Evolutionary conservation across 2,329 filamentous ascomycete genomes (phyloP).

Genomic region (Colletotrichum simmondsii): DNA sequence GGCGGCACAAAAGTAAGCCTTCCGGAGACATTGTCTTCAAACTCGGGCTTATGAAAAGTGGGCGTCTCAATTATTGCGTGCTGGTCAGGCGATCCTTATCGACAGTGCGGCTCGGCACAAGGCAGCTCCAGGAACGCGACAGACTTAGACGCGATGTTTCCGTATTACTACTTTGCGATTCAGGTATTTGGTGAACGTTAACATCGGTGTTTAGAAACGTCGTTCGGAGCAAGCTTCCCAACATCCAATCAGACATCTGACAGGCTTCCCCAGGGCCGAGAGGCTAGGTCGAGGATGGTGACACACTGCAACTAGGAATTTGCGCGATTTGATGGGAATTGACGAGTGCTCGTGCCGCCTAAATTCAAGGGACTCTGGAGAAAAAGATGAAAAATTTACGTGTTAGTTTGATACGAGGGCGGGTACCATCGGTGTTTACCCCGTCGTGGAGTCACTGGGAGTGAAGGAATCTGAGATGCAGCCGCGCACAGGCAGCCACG

Average conservation of each 20-base stretch:
- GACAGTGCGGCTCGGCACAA: neutral
- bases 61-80: neutral
- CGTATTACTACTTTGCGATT: neutral
- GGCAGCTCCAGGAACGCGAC: neutral
- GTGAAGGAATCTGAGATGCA: neutral
- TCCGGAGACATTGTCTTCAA: neutral
- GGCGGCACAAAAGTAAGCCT: too few relatives aligned
- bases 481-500: neutral
- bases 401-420: slow-evolving; percentile 8
- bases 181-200: neutral
- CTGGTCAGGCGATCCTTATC: slow-evolving; percentile 12
- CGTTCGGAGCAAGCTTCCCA: neutral
- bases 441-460: neutral
- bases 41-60: neutral
- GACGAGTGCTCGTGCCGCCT: neutral
- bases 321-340: slow-evolving; percentile 23
- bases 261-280: slow-evolving; percentile 22
- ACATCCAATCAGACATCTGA: slow-evolving; percentile 8
- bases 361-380: slow-evolving; percentile 23
- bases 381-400: slow-evolving; percentile 27
- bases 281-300: neutral
- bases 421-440: slow-evolving; percentile 21
- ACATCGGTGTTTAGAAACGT: neutral
- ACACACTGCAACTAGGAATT: neutral
- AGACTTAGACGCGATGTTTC: neutral